phyloP scores from a whole-genome alignment of 768 basidiomycete species.

The Termitomyces sp. region DNA sequence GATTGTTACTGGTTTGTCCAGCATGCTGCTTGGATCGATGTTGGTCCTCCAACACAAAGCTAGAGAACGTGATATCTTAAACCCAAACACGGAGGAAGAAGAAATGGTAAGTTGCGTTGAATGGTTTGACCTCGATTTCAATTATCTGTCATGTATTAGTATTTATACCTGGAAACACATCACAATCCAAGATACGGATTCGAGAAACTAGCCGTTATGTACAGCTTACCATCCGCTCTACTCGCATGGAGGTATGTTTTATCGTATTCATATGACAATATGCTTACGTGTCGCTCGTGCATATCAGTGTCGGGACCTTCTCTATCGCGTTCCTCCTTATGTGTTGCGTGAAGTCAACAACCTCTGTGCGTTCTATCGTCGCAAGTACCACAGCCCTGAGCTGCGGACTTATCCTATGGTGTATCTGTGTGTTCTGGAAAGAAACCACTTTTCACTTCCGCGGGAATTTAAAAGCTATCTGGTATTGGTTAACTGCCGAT shows the following conservation, averaged over 20 bases:
- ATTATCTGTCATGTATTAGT: not conserved
- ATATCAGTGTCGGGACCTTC: not conserved
- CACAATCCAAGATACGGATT: not conserved
- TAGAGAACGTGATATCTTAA: constrained; percentile 11
- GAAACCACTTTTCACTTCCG: too few species aligned
- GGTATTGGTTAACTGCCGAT: not conserved
- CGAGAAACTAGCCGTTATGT: not conserved
- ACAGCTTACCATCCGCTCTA: not conserved
- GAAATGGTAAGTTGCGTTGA: too few species aligned
- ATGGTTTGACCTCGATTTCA: too few species aligned
- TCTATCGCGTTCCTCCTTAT: not conserved
- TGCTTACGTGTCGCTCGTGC: not conserved
- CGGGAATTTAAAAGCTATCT: too few species aligned
- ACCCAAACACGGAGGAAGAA: too few species aligned
- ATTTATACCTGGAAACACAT: not conserved
- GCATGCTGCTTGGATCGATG: constrained; percentile 35
- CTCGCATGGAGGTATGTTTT: not conserved
- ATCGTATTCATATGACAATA: too few species aligned
- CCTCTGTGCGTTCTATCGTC: not conserved
- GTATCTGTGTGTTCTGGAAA: not conserved
- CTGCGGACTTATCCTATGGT: not conserved
- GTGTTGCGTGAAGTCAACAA: not conserved
- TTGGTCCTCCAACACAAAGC: constrained; percentile 37
- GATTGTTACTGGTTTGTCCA: constrained; percentile 31
- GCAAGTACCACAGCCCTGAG: not conserved